Evolutionary conservation across 257 asterid species (phyloP), one percentile per base, ranked within the genome.

Genomic region (Primulina eburnea): DNA sequence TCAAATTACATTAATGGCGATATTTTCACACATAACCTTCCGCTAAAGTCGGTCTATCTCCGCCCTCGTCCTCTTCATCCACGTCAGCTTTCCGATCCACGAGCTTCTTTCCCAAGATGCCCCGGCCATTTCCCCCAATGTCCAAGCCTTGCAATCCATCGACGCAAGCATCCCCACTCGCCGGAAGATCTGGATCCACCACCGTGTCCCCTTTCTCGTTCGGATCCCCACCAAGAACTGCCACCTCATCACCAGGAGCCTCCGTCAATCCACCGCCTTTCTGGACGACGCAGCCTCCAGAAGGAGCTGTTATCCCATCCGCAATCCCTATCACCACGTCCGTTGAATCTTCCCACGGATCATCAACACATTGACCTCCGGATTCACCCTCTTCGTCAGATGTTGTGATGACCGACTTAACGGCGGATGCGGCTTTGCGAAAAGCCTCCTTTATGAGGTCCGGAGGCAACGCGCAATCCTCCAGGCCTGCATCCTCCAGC

Each of bases 401-500:
- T 18, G 77, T 9, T 0, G 92, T 68, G 76, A 84, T 69, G 61
- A 81, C 35, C 0, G 96, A 85, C 70, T 87, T 69, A 74, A 89
- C 82, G 76, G 96, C 87, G 24, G 86, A 68, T 56, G 99, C 97
- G 28, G 97, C 99, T 78, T 81, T 90, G 62, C 72, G 81, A 57
- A 93, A 89, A 43, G 99, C 99, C 71, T 87, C 91, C 18, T 68
- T 73, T 73, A 89, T 86, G 73, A 90, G 82, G 26, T 89, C 96
- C 65, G 94, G 91, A 73, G 96, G 95, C 70, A 89, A 82, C 8
- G 96, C 96, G 64, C 96, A 93, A 79, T 90, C 95, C 77, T 93
- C 96, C 52, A 90, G 93, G 65, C 99, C 99, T 28, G 97, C 99
- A 76, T 93, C 99, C 67, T 89, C 99, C 52, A 86, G 85, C 14